phyloP scores from a whole-genome alignment of 129 eudicot genomes.

The Sambucus nigra region DNA sequence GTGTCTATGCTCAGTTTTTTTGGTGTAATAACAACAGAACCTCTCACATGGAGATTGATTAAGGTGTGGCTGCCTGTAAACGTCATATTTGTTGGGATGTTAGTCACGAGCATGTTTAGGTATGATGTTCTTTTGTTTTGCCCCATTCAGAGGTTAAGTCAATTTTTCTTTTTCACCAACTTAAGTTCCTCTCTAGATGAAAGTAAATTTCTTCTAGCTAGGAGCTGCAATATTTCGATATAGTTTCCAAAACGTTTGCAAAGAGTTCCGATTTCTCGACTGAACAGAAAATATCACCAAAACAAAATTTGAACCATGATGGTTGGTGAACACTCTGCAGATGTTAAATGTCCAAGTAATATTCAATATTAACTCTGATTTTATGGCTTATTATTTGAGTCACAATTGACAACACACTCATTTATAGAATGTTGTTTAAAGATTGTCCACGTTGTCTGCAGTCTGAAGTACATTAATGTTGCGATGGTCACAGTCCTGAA shows the following conservation, averaged over 20 bases:
- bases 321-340: neutral
- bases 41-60: slow-evolving; percentile 82
- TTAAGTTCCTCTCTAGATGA: too few species aligned
- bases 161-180: neutral
- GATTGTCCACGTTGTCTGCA: slow-evolving; percentile 31
- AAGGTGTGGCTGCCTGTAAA: slow-evolving; percentile 98
- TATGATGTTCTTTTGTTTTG: slow-evolving; percentile 15
- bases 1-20: slow-evolving; percentile 61
- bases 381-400: slow-evolving; percentile 2
- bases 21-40: slow-evolving; percentile 83
- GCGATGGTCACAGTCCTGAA: slow-evolving; percentile 98
- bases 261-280: too few species aligned
- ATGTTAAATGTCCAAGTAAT: neutral
- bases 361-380: neutral
- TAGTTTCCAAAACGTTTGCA: too few species aligned
- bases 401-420: neutral
- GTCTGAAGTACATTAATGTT: slow-evolving; percentile 84
- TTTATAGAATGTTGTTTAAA: slow-evolving; percentile 3
- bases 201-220: too few species aligned
- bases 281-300: neutral
- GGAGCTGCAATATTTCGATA: too few species aligned
- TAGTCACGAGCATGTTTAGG: slow-evolving; percentile 98
- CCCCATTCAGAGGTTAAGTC: neutral
- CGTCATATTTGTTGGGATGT: slow-evolving; percentile 95
- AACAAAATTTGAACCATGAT: too few species aligned